These are phyloP conservation scores for Plasmopara viticola DNA, from an alignment of 352 stramenopile genomes.

Conservation along the genomic window DNA sequence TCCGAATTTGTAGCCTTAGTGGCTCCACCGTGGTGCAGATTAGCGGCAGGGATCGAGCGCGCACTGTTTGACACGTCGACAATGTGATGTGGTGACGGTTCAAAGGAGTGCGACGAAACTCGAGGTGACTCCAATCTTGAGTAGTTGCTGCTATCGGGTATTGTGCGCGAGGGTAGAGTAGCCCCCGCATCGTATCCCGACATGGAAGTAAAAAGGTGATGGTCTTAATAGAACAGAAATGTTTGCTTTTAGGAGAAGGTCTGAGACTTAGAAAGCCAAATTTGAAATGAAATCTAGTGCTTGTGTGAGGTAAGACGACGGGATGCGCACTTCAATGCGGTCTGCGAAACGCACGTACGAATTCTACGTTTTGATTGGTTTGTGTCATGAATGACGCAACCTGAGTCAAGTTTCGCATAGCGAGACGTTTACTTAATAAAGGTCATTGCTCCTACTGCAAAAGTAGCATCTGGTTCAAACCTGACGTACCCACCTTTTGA, in stretches of 20 bases:
- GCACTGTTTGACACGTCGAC: constrained; percentile 20
- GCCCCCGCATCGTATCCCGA: constrained; percentile 28
- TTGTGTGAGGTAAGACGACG: too few species aligned
- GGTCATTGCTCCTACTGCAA: too few species aligned
- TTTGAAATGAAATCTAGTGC: too few species aligned
- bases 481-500: too few species aligned
- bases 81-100: constrained; percentile 17
- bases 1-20: constrained; percentile 27
- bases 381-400: background rate
- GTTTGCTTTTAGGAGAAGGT: too few species aligned
- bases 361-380: constrained; percentile 2
- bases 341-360: background rate
- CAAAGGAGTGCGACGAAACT: constrained; percentile 11
- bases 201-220: constrained; percentile 9
- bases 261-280: too few species aligned
- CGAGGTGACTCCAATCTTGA: constrained; percentile 23
- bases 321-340: background rate
- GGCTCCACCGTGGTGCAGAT: constrained; percentile 22
- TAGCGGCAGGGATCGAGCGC: constrained; percentile 25
- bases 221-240: too few species aligned
- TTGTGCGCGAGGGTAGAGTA: constrained; percentile 26
- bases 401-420: too few species aligned
- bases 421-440: too few species aligned
- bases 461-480: too few species aligned
- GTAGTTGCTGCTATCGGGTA: constrained; percentile 20